These are phyloP conservation scores for Halophytophthora polymorphica DNA, from an alignment of 352 stramenopile species.

Conservation along the genomic window DNA sequence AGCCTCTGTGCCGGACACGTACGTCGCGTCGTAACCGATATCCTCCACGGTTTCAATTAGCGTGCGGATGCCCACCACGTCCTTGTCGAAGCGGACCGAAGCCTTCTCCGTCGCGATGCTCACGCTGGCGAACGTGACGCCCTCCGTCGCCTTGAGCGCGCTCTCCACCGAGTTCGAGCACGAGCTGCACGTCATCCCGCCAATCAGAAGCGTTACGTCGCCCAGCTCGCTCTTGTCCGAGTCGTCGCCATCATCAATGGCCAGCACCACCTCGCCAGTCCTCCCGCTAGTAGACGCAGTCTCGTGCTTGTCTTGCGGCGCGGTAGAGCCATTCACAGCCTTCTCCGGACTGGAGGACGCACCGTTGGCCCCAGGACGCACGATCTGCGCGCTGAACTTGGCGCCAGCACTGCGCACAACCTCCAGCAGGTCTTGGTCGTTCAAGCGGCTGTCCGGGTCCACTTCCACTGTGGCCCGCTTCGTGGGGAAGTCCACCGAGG, in stretches of 20 bases:
- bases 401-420: conserved; percentile 31
- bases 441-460: conserved; percentile 53
- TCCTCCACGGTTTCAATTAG: conserved; percentile 87
- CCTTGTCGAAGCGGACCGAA: conserved; percentile 71
- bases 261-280: conserved; percentile 32
- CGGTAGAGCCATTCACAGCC: background rate
- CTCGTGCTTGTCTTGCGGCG: conserved; percentile 5
- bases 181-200: conserved; percentile 92
- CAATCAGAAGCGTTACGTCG: conserved; percentile 64
- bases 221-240: conserved; percentile 57
- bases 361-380: conserved; percentile 6
- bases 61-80: conserved; percentile 70
- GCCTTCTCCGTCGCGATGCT: conserved; percentile 88
- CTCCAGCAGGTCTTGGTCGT: conserved; percentile 55
- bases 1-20: conserved; percentile 56
- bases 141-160: conserved; percentile 69
- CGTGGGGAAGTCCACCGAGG: conserved; percentile 62
- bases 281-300: conserved; percentile 6
- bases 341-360: background rate
- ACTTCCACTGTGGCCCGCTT: conserved; percentile 64
- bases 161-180: conserved; percentile 90
- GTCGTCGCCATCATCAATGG: conserved; percentile 18
- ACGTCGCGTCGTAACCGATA: conserved; percentile 88
- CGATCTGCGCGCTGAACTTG: conserved; percentile 23
- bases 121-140: conserved; percentile 76